These are phyloP conservation scores for Yarrowia sp. DNA, from an alignment of 805 yeast genomes.

Conservation along the genomic window DNA sequence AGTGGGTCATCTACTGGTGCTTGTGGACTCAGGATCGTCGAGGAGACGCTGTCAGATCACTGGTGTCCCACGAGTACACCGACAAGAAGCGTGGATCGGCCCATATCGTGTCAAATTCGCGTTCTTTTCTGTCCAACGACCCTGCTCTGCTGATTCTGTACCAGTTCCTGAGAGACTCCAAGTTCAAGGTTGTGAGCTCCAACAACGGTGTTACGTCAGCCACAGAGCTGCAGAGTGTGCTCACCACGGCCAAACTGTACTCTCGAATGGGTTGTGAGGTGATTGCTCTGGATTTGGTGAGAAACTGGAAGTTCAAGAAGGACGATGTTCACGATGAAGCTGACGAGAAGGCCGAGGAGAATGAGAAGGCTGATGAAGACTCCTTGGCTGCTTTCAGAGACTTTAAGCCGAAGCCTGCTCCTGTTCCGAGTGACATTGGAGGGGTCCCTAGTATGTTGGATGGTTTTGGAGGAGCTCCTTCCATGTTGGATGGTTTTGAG, in stretches of 20 bases:
- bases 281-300: conserved; percentile 66
- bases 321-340: conserved; percentile 6
- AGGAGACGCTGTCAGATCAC: conserved; percentile 64
- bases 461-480: conserved; percentile 10
- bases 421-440: background rate
- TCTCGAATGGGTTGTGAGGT: conserved; percentile 92
- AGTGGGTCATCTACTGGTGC: conserved; percentile 85
- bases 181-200: conserved; percentile 49
- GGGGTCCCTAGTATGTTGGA: background rate
- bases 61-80: conserved; percentile 51
- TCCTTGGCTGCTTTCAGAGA: conserved; percentile 12
- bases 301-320: conserved; percentile 67
- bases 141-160: conserved; percentile 79
- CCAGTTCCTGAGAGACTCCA: conserved; percentile 58
- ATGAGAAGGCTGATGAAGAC: conserved; percentile 18
- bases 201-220: conserved; percentile 58
- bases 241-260: conserved; percentile 70
- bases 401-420: conserved; percentile 10
- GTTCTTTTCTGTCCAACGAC: conserved; percentile 69
- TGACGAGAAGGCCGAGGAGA: background rate
- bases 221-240: conserved; percentile 66
- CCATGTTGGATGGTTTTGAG: conserved; percentile 7
- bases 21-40: conserved; percentile 68
- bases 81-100: conserved; percentile 29
- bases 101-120: conserved; percentile 1